Percentiles rank a stretch among this genome's conserved stretches.
These are phyloP conservation scores for Penicillium cosmopolitanum DNA, from an alignment of 495 filamentous ascomycete genomes.

Conservation along the genomic window DNA sequence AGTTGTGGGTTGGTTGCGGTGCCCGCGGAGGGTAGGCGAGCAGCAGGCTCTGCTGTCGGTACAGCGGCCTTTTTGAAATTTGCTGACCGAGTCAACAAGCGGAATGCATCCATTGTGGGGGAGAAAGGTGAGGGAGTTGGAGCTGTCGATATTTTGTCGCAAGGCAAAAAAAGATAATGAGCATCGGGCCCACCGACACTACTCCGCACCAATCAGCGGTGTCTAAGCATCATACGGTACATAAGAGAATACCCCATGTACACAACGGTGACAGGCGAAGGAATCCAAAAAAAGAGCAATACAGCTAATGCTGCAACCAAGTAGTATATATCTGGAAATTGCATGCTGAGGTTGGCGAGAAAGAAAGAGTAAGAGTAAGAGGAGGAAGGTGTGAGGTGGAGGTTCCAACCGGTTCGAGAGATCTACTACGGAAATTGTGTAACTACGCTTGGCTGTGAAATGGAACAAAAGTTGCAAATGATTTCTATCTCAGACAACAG, in stretches of 20 bases:
- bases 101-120: constrained; percentile 56
- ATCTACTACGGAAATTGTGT: not conserved
- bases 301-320: not conserved
- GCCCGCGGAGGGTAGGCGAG: constrained; percentile 52
- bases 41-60: constrained; percentile 25
- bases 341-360: no score
- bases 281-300: not conserved
- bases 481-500: constrained; percentile 52
- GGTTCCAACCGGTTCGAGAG: not conserved
- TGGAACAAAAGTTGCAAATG: constrained; percentile 9
- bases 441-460: not conserved
- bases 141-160: constrained; percentile 34
- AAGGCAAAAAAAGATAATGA: constrained; percentile 26
- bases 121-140: not conserved
- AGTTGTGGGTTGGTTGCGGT: constrained; percentile 57
- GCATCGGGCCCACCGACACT: constrained; percentile 19
- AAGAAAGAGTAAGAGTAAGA: no score
- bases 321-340: no score
- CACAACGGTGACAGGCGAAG: not conserved
- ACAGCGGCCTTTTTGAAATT: constrained; percentile 48
- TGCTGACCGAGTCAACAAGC: constrained; percentile 56
- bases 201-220: constrained; percentile 44
- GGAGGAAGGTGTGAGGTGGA: no score
- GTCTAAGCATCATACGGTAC: not conserved
- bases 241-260: not conserved